phyloP scores from a whole-genome alignment of 306 rosid genomes.

The Dryas octopetala region DNA sequence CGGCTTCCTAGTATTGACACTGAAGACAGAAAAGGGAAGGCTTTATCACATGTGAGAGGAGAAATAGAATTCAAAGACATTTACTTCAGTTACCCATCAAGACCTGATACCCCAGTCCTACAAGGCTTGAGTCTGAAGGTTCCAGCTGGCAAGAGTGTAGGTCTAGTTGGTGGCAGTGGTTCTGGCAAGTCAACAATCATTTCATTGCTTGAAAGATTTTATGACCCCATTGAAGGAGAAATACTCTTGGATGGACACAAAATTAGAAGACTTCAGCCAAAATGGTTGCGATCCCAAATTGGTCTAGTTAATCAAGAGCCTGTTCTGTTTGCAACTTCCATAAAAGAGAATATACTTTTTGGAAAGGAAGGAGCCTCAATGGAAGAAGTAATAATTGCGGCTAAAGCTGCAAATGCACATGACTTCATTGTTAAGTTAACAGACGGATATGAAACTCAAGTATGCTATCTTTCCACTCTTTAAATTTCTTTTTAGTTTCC shows the following conservation, averaged over 20 bases:
- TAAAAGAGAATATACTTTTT: constrained; percentile 73
- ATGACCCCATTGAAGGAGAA: constrained; percentile 80
- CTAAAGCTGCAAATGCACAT: constrained; percentile 89
- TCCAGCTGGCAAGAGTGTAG: constrained; percentile 76
- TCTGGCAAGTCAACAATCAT: constrained; percentile 85
- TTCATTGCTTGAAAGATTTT: constrained; percentile 82
- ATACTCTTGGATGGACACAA: constrained; percentile 76
- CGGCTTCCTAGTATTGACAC: constrained; percentile 60
- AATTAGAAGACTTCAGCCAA: constrained; percentile 62
- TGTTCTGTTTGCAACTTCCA: constrained; percentile 87
- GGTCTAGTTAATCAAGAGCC: constrained; percentile 92
- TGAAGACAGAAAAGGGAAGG: constrained; percentile 74
- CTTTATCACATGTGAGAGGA: constrained; percentile 78
- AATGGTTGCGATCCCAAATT: constrained; percentile 88
- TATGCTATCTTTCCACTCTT: constrained; percentile 37
- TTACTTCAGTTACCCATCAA: constrained; percentile 68
- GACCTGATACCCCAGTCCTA: constrained; percentile 63
- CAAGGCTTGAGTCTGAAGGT: constrained; percentile 64
- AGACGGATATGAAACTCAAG: constrained; percentile 91
- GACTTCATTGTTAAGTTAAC: constrained; percentile 72
- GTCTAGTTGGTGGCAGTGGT: constrained; percentile 90
- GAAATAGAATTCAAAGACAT: constrained; percentile 61
- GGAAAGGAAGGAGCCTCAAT: constrained; percentile 88
- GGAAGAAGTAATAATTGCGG: constrained; percentile 66
- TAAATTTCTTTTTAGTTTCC: background rate